A percentile compares a stretch with the other conserved stretches of the same genome.
These are phyloP conservation scores for Ustilago trichophora DNA, from an alignment of 1,284 basidiomycete genomes.

Conservation along the genomic window DNA sequence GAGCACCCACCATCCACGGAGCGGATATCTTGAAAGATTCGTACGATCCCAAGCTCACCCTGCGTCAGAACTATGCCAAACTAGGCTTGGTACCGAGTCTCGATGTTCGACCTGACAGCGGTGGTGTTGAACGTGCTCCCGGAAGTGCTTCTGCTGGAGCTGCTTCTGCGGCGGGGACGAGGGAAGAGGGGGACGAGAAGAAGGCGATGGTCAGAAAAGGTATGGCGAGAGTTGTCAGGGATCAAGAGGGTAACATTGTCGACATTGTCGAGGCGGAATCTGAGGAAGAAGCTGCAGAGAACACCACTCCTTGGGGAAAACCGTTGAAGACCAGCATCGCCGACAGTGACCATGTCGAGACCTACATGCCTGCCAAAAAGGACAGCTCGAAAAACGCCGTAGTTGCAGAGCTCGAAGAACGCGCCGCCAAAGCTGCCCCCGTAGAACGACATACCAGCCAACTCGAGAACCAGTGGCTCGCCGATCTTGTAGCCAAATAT, in stretches of 20 bases:
- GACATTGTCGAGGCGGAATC: constrained; percentile 77
- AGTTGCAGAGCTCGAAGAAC: constrained; percentile 8
- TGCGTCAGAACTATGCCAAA: constrained; percentile 87
- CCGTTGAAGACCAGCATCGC: constrained; percentile 31
- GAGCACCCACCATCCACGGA: constrained; percentile 75
- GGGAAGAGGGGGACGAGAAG: too few relatives aligned
- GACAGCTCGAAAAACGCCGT: background rate
- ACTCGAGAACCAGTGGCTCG: constrained; percentile 78
- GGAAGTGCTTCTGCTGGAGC: too few relatives aligned
- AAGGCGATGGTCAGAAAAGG: constrained; percentile 74
- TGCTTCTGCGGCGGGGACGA: too few relatives aligned
- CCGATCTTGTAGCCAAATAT: constrained; percentile 76
- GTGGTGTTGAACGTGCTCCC: constrained; percentile 32
- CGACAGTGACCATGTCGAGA: constrained; percentile 21
- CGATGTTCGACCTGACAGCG: constrained; percentile 29
- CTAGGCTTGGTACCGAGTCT: constrained; percentile 75
- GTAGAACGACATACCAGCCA: constrained; percentile 75
- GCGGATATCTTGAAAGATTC: constrained; percentile 82
- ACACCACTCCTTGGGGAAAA: constrained; percentile 65
- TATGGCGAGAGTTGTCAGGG: constrained; percentile 84
- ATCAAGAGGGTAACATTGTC: constrained; percentile 81
- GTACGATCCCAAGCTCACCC: constrained; percentile 89
- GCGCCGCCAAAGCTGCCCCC: constrained; percentile 51
- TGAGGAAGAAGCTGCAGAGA: constrained; percentile 69
- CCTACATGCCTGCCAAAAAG: constrained; percentile 10